Evolutionary conservation across 2,329 filamentous ascomycete genomes (phyloP), one percentile per base, ranked within the genome.

Genomic region (Colletotrichum brevisporum): DNA sequence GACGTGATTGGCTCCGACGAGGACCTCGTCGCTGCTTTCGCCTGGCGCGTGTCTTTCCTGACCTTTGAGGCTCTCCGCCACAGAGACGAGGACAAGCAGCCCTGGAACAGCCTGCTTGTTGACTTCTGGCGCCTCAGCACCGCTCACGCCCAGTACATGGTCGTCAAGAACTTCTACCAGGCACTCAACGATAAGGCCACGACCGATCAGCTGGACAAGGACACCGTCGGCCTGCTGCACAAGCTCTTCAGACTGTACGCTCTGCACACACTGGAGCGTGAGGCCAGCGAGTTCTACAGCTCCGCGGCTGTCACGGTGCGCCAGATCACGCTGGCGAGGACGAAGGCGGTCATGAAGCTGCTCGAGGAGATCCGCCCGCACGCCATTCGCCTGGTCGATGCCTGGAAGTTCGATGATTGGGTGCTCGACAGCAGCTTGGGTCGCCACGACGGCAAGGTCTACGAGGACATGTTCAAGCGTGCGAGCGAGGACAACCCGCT

Each of bases 241-340:
- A 89, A 90, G 91, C 83, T 96, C 88, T 92, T 94, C 89, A 87
- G 94, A 91, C 91, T 96, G 88, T 91, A 94, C 88, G 78, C 88
- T 81, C 84, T 91, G 83, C 85, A 85, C 75, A 74, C 83, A 65
- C 71, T 94, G 10, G 90, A 93, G 79, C 84, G 85, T 60, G 90
- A 94, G 75, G 89, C 89, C 0, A 86, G 87, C 24, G 92, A 94
- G 73, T 94, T 94, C 84, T 94, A 92, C 83, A 87, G 89, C 9
- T 90, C 87, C 0, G 85, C 87, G 24, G 92, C 92, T 2, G 88
- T 91, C 27, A 93, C 90, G 0, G 89, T 92, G 27, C 87, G 90
- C 43, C 92, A 94, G 81, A 94, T 94, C 75, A 86, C 89, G 68
- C 86, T 94, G 10, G 87, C 91, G 0, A 85, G 91, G 68, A 90